Evolutionary conservation across 2,329 filamentous ascomycete species (phyloP).

Genomic region (Arachnomyces sp.): DNA sequence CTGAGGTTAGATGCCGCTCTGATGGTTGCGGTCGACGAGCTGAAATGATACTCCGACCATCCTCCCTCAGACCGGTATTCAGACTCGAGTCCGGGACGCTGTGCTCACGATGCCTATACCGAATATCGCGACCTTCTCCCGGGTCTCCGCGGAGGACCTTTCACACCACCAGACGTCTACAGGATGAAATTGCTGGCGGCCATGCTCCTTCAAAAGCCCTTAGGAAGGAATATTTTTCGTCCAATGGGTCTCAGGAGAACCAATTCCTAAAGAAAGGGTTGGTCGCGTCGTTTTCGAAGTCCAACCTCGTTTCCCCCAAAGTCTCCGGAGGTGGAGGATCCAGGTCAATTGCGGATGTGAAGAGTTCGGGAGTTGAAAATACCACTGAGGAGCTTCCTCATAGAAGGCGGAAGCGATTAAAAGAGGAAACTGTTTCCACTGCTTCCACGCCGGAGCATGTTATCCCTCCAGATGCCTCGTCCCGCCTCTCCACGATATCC

Average conservation of each 20-base stretch:
- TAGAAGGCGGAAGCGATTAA: constrained; percentile 37
- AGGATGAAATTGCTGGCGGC: constrained; percentile 21
- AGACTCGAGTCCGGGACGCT: constrained; percentile 23
- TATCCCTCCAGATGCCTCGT: constrained; percentile 54
- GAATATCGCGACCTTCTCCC: constrained; percentile 11
- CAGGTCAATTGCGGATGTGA: too few relatives aligned
- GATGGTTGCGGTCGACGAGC: constrained; percentile 7
- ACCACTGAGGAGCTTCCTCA: constrained; percentile 32
- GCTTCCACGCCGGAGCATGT: constrained; percentile 20
- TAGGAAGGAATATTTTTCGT: constrained; percentile 34
- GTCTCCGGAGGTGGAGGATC: constrained; percentile 4
- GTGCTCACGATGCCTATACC: constrained; percentile 29
- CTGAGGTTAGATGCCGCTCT: constrained; percentile 7
- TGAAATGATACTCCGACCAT: constrained; percentile 30
- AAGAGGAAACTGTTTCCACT: constrained; percentile 19
- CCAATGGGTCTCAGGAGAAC: constrained; percentile 21
- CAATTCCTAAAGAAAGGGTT: constrained; percentile 16
- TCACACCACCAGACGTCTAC: constrained; percentile 22
- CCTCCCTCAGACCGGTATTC: constrained; percentile 25
- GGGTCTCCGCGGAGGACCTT: constrained; percentile 24
- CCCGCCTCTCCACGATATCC: constrained; percentile 51
- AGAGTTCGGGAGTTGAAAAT: not conserved
- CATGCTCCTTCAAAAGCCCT: constrained; percentile 21
- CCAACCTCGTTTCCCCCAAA: too few relatives aligned
- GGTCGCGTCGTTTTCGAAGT: constrained; percentile 8